Base-by-base conservation (phyloP, 2,329 filamentous ascomycete genomes). In the Sporothrix schenckii region DNA sequence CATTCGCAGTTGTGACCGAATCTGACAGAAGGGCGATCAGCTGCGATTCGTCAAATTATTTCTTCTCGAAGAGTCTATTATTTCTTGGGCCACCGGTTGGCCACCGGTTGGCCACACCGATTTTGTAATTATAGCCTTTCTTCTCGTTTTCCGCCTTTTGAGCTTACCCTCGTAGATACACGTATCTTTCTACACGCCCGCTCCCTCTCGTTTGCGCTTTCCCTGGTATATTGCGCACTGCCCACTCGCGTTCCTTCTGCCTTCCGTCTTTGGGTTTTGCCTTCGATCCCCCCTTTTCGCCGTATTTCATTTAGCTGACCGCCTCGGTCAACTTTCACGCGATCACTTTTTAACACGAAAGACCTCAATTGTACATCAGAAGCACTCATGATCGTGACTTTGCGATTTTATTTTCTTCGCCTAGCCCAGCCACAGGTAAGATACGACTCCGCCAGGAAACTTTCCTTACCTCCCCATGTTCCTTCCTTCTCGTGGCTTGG, bases 1-100 rank as follows among this genome's bases (percentile, higher is more conserved):
- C n/a, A 44, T 21, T 69, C 47, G 19, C 47, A 14, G 30, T 41
- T 50, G 60, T 61, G 56, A 39, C 56, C 56, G 21, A 61, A 61
- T 44, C n/a, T 61, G 56, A 44, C 34, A 61, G 19, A 21, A 44
- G 16, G 24, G 39, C 56, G n/a, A 14, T 19, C 39, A 61, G 44
- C 56, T 61, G 19, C n/a, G 19, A 61, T 61, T 61, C n/a, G 56
- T 44, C 56, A 16, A 13, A 41, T 44, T n/a, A 24, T 61, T 61
- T 11, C 21, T 34, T 61, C 10, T 39, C 34, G 34, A 61, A 39
- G 19, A 13, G 5, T 21, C 34, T 24, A 16, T 7, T 24, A 4
- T 24, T 11, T 61, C 34, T 44, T 44, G 11, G 21, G 39, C 56
- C 56, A 61, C 56, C 34, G 10, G 27, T 11, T 44, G 34, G 21